Evolutionary conservation across 225 moss, liverwort and hornwort species (phyloP).

Genomic region (Physcomitrellopsis africana): DNA sequence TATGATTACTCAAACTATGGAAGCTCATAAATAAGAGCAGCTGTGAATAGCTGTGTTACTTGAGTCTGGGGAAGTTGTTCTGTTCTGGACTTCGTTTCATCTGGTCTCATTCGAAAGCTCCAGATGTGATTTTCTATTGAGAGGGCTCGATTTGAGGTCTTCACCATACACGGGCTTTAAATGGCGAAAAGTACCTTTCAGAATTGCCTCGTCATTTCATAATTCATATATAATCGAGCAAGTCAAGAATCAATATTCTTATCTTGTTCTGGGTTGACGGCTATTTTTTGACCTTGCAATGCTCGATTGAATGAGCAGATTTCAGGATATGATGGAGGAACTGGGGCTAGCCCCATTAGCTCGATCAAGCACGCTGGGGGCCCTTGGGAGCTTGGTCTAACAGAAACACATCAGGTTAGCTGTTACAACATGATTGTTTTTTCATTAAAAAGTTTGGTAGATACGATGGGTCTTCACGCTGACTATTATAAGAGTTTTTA

Average conservation of each 20-base stretch:
- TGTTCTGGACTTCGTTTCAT: slow-evolving; percentile 19
- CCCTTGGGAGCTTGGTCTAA: slow-evolving; percentile 91
- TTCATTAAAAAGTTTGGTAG: neutral
- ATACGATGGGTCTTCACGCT: neutral
- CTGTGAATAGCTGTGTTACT: neutral
- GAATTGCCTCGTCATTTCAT: neutral
- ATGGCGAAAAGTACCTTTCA: neutral
- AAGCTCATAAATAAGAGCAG: no score
- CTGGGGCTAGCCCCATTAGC: slow-evolving; percentile 91
- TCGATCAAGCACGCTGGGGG: slow-evolving; percentile 98
- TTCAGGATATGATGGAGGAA: slow-evolving; percentile 92
- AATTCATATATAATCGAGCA: neutral
- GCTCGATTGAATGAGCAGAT: slow-evolving; percentile 52
- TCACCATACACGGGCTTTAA: no score
- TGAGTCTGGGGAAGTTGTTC: neutral
- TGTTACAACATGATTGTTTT: neutral
- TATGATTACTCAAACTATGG: no score
- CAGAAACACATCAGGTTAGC: slow-evolving; percentile 83
- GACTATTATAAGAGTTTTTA: slow-evolving; percentile 9
- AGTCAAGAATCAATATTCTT: slow-evolving; percentile 17
- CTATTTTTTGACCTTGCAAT: slow-evolving; percentile 18
- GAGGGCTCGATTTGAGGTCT: no score
- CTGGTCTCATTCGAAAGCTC: neutral
- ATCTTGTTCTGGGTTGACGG: slow-evolving; percentile 14
- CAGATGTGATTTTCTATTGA: neutral